A percentile compares a stretch with the other conserved stretches of the same genome.
phyloP scores from a whole-genome alignment of 1,284 basidiomycete species.

The Leccinum fuscescens region DNA sequence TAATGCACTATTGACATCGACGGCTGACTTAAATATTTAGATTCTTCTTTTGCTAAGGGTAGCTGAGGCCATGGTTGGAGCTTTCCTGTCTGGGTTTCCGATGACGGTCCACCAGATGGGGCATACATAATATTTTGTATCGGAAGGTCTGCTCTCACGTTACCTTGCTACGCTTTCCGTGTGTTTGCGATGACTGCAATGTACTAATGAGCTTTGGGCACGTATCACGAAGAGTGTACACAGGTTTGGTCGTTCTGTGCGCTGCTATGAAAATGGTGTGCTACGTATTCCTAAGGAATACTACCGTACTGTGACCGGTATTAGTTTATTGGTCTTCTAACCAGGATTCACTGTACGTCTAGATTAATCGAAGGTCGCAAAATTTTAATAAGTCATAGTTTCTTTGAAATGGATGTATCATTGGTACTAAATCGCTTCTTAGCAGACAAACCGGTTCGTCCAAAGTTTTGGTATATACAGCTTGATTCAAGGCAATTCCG shows the following conservation, averaged over 20 bases:
- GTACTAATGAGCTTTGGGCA: constrained; percentile 5
- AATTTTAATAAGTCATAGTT: too few relatives aligned
- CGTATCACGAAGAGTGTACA: neutral
- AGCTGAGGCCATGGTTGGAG: neutral
- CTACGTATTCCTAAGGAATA: neutral
- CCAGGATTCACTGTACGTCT: neutral
- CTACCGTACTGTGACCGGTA: neutral
- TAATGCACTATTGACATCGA: constrained; percentile 17
- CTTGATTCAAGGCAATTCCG: neutral
- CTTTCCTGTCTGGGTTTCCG: neutral
- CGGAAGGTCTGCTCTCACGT: neutral
- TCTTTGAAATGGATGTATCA: neutral
- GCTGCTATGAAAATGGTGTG: neutral
- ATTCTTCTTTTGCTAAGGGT: neutral
- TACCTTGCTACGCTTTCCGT: constrained; percentile 5
- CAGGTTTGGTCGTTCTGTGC: neutral
- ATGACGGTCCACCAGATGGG: neutral
- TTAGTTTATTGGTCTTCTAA: neutral
- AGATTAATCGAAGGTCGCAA: neutral
- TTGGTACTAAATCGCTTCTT: neutral
- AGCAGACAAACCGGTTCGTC: neutral
- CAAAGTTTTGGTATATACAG: neutral
- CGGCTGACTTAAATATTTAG: constrained; percentile 12
- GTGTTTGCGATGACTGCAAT: constrained; percentile 17
- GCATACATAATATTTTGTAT: neutral